Evolutionary conservation across 345 rosid species (phyloP).

Genomic region (Excoecaria cochinchinensis): DNA sequence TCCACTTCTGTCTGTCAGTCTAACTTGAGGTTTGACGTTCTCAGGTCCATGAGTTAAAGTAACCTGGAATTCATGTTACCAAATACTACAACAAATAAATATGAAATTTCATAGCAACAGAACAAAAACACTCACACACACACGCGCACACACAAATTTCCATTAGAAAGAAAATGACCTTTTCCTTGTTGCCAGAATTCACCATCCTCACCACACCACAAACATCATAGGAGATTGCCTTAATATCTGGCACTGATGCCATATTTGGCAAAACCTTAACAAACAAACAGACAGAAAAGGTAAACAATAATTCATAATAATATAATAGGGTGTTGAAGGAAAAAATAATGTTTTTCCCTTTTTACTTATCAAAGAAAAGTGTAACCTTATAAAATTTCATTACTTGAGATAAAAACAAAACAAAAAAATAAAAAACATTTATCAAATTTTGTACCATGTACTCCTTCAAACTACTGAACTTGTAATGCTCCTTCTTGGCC

Average conservation of each 20-base stretch:
- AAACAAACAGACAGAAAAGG: conserved; percentile 8
- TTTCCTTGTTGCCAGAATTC: conserved; percentile 61
- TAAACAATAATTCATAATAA: neutral
- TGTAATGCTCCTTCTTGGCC: conserved; percentile 83
- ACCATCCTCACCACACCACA: conserved; percentile 71
- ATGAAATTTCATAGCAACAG: conserved; percentile 11
- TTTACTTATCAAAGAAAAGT: conserved; percentile 2
- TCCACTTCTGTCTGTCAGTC: conserved; percentile 70
- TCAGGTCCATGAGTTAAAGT: conserved; percentile 92
- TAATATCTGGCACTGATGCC: conserved; percentile 82
- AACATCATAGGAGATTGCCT: conserved; percentile 70
- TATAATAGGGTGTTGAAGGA: neutral
- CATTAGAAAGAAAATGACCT: conserved; percentile 43
- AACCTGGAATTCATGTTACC: conserved; percentile 49
- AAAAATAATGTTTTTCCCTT: neutral
- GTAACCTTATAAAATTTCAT: neutral
- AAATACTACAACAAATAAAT: conserved; percentile 14
- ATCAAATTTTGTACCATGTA: conserved; percentile 59
- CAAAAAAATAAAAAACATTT: neutral
- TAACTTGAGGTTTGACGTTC: conserved; percentile 77
- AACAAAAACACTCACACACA: too few relatives aligned
- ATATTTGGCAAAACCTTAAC: conserved; percentile 87
- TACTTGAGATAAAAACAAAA: too few relatives aligned
- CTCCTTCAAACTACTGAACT: conserved; percentile 66
- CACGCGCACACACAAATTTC: neutral